phyloP scores from a whole-genome alignment of 352 stramenopile species.

The Peronospora tabacina region DNA sequence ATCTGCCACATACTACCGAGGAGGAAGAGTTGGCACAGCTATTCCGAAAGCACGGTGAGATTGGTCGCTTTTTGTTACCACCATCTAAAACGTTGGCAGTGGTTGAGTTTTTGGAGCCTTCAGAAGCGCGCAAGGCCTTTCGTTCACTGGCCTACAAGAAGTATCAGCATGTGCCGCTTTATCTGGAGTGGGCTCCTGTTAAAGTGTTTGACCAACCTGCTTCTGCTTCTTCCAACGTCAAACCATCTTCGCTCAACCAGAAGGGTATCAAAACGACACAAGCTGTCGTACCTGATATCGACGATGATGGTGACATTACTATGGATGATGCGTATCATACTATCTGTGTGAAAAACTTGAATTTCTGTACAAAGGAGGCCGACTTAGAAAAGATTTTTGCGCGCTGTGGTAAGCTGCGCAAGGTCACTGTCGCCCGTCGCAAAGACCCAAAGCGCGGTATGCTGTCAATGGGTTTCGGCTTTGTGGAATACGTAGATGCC shows the following conservation, averaged over 20 bases:
- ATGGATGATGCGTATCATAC: constrained; percentile 68
- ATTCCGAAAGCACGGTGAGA: constrained; percentile 88
- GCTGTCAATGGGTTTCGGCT: constrained; percentile 98
- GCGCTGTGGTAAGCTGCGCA: constrained; percentile 65
- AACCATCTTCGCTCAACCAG: constrained; percentile 15
- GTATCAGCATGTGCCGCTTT: constrained; percentile 97
- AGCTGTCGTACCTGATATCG: constrained; percentile 41
- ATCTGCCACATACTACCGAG: constrained; percentile 93
- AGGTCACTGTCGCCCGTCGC: constrained; percentile 80
- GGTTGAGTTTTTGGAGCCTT: constrained; percentile 93
- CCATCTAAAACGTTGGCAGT: constrained; percentile 93
- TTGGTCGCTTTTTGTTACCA: constrained; percentile 85
- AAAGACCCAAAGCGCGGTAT: constrained; percentile 76
- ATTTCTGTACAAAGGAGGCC: constrained; percentile 92
- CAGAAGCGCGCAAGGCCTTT: constrained; percentile 94
- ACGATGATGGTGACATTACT: constrained; percentile 60
- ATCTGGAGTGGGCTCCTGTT: constrained; percentile 96
- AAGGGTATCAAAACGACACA: constrained; percentile 54
- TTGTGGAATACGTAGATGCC: constrained; percentile 93
- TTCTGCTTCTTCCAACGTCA: constrained; percentile 10
- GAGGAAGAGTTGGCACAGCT: constrained; percentile 92
- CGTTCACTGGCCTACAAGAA: constrained; percentile 96
- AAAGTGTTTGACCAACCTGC: constrained; percentile 61
- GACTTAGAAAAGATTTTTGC: constrained; percentile 68
- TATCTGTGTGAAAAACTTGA: constrained; percentile 99